Conservation (phyloP, 2,329 filamentous ascomycete genomes). For the Aspergillus novoparasiticus region DNA sequence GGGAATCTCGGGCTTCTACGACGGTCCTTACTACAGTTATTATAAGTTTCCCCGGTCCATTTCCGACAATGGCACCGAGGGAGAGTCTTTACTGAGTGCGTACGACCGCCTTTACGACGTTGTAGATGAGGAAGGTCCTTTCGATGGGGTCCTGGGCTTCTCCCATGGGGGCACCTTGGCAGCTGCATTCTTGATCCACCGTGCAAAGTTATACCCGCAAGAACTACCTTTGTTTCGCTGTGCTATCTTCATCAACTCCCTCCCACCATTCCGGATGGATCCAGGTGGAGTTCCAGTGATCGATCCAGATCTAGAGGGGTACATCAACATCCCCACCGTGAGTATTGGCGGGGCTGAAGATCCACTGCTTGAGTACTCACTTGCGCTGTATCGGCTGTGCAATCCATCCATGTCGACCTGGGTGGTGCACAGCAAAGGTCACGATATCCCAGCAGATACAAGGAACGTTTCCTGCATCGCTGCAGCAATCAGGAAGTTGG, state of each 20-base stretch:
- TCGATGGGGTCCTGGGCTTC: slow-evolving; percentile 39
- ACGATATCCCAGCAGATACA: slow-evolving; percentile 30
- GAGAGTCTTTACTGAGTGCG: slow-evolving; percentile 26
- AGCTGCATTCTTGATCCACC: slow-evolving; percentile 31
- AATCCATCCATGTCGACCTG: slow-evolving; percentile 22
- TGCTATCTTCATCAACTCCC: slow-evolving; percentile 36
- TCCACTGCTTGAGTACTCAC: slow-evolving; percentile 27
- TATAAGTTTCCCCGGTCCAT: slow-evolving; percentile 32
- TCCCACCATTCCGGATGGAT: slow-evolving; percentile 35
- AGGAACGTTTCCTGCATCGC: slow-evolving; percentile 29
- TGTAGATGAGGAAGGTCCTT: slow-evolving; percentile 31
- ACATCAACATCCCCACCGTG: slow-evolving; percentile 30
- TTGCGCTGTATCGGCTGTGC: slow-evolving; percentile 28
- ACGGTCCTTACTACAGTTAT: slow-evolving; percentile 37
- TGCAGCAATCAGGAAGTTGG: slow-evolving; percentile 25
- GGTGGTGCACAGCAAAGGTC: slow-evolving; percentile 29
- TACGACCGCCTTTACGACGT: slow-evolving; percentile 31
- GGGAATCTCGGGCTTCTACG: slow-evolving; percentile 33
- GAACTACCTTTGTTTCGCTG: slow-evolving; percentile 31
- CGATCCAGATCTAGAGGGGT: slow-evolving; percentile 27
- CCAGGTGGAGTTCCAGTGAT: slow-evolving; percentile 23
- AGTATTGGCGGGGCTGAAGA: slow-evolving; percentile 29
- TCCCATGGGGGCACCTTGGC: slow-evolving; percentile 39
- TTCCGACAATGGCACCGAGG: slow-evolving; percentile 25
- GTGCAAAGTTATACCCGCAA: slow-evolving; percentile 26